These are phyloP conservation scores for Penicillium crystallinum DNA, from an alignment of 495 filamentous ascomycete species.

Conservation along the genomic window DNA sequence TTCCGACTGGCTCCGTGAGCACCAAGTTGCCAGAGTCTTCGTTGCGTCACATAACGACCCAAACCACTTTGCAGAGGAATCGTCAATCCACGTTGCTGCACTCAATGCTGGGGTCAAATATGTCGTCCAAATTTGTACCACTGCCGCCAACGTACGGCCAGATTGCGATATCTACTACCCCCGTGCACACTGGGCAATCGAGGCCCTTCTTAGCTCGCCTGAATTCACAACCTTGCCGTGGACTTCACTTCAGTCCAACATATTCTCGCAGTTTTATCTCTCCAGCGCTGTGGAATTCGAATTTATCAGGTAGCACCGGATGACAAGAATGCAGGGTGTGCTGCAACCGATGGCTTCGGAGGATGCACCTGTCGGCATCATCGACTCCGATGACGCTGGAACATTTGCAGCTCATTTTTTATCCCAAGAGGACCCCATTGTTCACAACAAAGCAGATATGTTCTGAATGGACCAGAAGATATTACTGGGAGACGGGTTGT, in stretches of 20 bases:
- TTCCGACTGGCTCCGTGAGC: conserved; percentile 37
- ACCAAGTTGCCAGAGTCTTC: conserved; percentile 37
- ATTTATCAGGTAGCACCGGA: conserved; percentile 29
- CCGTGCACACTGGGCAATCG: conserved; percentile 44
- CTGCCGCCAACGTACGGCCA: conserved; percentile 37
- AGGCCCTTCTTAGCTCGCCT: conserved; percentile 32
- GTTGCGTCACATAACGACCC: conserved; percentile 38
- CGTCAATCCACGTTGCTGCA: conserved; percentile 31
- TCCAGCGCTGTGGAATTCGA: conserved; percentile 23
- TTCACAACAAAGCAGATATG: conserved; percentile 37
- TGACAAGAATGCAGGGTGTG: conserved; percentile 33
- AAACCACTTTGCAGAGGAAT: conserved; percentile 41
- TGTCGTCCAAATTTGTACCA: conserved; percentile 45
- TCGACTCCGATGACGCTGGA: conserved; percentile 38
- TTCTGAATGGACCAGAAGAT: conserved; percentile 42
- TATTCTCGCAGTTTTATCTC: conserved; percentile 27
- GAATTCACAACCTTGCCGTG: conserved; percentile 38
- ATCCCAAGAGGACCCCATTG: conserved; percentile 21
- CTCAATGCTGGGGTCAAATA: conserved; percentile 42
- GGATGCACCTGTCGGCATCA: conserved; percentile 33
- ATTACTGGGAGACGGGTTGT: conserved; percentile 36
- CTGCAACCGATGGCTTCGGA: conserved; percentile 22
- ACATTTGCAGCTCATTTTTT: conserved; percentile 37
- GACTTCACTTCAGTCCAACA: conserved; percentile 44
- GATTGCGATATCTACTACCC: conserved; percentile 37